Base-by-base conservation (phyloP, 2,329 filamentous ascomycete genomes). In the Cladorrhinum sp. region DNA sequence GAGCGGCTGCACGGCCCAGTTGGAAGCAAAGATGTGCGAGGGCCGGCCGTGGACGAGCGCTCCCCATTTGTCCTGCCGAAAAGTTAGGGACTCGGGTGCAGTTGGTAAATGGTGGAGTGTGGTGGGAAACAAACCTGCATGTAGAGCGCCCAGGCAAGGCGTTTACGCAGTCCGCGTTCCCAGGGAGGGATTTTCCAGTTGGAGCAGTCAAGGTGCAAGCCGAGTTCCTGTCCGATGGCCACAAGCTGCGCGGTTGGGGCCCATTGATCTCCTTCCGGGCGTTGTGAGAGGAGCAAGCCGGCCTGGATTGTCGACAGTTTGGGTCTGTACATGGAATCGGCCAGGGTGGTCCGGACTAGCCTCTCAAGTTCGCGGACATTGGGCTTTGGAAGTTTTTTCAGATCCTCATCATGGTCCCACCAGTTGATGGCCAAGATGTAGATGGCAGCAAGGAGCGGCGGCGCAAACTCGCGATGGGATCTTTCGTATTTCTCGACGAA, bases 361-460 rank as follows among this genome's bases (percentile, higher is more conserved):
- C 84, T 81, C 74, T 96, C 92, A 22, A 96, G 77, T 60, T 87
- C 85, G 41, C 79, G 78, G n/a, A 90, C 81, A 73, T 96, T 86
- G 0, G 92, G 92, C 62, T 85, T 85, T 22, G 85, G 84, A 23
- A 84, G 78, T 20, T 79, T 77, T 41, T 85, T 83, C 23, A 93
- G 80, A 22, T 86, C 84, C 18, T 86, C 83, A 64, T 87, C 88
- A 63, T 90, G 82, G 55, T 91, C 86, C 87, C 92, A 95, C 87
- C 92, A 96, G 73, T 93, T 92, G 69, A 96, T 83, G 8, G 92
- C 91, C 23, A 96, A 78, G 23, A 96, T 85, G 69, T 96, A 95
- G 68, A 96, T 87, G 57, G 90, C 90, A 29, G 90, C 90, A 16
- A 96, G 79, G 24, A 95, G 78, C 10, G 89, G 85, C 1, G 91